phyloP scores from a whole-genome alignment of 257 asterid genomes.

The Echites panduratus region DNA sequence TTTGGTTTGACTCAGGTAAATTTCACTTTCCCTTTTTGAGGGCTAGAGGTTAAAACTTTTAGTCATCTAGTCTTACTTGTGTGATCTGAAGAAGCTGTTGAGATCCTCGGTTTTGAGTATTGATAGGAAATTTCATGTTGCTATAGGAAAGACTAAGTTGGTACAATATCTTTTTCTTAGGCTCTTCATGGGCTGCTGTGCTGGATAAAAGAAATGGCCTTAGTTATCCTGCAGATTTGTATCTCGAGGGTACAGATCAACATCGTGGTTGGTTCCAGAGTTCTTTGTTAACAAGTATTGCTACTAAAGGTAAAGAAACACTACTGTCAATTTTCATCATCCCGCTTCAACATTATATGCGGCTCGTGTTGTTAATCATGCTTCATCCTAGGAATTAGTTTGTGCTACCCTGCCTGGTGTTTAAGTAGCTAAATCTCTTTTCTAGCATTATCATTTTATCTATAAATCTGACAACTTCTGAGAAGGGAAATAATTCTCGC shows the following conservation, averaged over 20 bases:
- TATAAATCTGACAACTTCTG: not conserved
- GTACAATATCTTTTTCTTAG: conserved; percentile 29
- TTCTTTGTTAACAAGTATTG: conserved; percentile 85
- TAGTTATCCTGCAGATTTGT: conserved; percentile 91
- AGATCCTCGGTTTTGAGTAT: not conserved
- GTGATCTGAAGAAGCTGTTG: not conserved
- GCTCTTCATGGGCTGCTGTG: conserved; percentile 99
- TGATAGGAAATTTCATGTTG: not conserved
- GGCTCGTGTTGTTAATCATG: not conserved
- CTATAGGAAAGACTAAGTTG: not conserved
- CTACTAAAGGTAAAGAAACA: conserved; percentile 65
- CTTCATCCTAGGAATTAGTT: not conserved
- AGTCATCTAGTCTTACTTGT: no score
- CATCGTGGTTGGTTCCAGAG: conserved; percentile 99
- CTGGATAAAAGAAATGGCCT: conserved; percentile 69
- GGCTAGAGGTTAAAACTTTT: not conserved
- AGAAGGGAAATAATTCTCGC: not conserved
- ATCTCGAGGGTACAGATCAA: conserved; percentile 98
- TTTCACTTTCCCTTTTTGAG: not conserved
- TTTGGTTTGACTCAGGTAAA: conserved; percentile 98
- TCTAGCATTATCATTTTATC: not conserved
- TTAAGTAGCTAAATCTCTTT: not conserved
- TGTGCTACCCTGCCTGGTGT: not conserved
- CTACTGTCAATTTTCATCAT: not conserved
- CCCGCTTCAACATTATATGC: not conserved